Percentiles rank a stretch among this genome's conserved stretches.
Evolutionary conservation across 352 stramenopile species (phyloP).

Genomic region (Discostella stelligera): DNA sequence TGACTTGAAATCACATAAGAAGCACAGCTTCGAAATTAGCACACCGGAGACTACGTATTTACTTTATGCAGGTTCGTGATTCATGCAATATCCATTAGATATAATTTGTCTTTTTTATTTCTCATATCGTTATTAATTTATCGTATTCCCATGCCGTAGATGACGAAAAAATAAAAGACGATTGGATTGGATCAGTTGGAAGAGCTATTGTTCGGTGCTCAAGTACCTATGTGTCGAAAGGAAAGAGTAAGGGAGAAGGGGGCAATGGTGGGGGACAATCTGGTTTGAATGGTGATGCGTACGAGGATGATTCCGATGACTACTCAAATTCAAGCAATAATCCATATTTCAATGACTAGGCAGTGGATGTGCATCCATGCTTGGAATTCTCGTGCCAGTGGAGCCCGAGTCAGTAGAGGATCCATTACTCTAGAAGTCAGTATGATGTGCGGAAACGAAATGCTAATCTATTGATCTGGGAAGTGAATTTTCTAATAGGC

Average conservation of each 20-base stretch:
- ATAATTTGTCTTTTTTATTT: constrained; percentile 1
- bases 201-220: constrained; percentile 97
- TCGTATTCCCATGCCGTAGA: constrained; percentile 28
- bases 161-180: constrained; percentile 87
- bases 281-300: constrained; percentile 37
- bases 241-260: constrained; percentile 15
- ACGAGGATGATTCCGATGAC: constrained; percentile 65
- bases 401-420: no score
- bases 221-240: constrained; percentile 86
- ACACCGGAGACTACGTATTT: constrained; percentile 86
- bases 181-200: constrained; percentile 93
- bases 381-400: not conserved
- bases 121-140: constrained; percentile 4
- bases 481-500: no score
- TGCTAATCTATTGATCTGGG: no score
- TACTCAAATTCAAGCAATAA: constrained; percentile 75
- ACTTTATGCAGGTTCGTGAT: constrained; percentile 79
- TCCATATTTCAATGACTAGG: constrained; percentile 77
- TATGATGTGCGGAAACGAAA: no score
- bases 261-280: constrained; percentile 8
- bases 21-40: constrained; percentile 87
- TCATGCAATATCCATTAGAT: not conserved
- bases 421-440: no score
- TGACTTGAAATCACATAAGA: constrained; percentile 88
- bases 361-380: not conserved